Percentiles rank a stretch among this genome's conserved stretches.
Conservation (phyloP, 805 yeast genomes). For the Candida sithepensis region DNA sequence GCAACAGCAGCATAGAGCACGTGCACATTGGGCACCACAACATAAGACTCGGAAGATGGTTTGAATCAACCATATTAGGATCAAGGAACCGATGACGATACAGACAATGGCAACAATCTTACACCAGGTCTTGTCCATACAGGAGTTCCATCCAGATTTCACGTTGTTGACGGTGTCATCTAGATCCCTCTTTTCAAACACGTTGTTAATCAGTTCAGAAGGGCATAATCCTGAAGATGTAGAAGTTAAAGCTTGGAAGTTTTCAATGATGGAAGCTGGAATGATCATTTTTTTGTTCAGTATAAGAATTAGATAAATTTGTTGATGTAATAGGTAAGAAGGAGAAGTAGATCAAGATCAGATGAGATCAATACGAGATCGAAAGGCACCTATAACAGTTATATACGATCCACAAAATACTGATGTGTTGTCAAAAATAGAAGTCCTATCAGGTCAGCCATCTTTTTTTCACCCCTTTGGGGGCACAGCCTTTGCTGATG, state of each 20-base stretch:
- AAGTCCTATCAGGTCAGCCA: background rate
- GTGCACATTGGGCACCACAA: constrained; percentile 52
- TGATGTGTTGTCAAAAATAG: background rate
- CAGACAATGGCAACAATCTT: constrained; percentile 76
- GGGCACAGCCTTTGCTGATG: background rate
- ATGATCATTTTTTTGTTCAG: constrained; percentile 12
- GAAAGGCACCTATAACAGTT: no score
- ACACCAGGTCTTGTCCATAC: constrained; percentile 75
- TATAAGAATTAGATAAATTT: background rate
- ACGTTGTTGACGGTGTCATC: constrained; percentile 6
- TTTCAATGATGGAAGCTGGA: constrained; percentile 19
- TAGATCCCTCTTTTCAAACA: constrained; percentile 15
- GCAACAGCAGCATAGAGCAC: constrained; percentile 45
- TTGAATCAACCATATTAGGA: constrained; percentile 54
- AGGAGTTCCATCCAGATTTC: constrained; percentile 56
- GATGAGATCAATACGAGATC: background rate
- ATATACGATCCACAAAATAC: background rate
- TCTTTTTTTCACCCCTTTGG: background rate
- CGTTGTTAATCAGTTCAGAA: constrained; percentile 11
- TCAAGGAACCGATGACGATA: constrained; percentile 52
- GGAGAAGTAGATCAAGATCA: background rate
- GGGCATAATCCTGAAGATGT: constrained; percentile 20
- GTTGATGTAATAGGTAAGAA: no score
- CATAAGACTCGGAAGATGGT: constrained; percentile 53
- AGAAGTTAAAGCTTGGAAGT: constrained; percentile 11